phyloP scores from a whole-genome alignment of 306 rosid species.

The Herpetospermum pedunculosum region DNA sequence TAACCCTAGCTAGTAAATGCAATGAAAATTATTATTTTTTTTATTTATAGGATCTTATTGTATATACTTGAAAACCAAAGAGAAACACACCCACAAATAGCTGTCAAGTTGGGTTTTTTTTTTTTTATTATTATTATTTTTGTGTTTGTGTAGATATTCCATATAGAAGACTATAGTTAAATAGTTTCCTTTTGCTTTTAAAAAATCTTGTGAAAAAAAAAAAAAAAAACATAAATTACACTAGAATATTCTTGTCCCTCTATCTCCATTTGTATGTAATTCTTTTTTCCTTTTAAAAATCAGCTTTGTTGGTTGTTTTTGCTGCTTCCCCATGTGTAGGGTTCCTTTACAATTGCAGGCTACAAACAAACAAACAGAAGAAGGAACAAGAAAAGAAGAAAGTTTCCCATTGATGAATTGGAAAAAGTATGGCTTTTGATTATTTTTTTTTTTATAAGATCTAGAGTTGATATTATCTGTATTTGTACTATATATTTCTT shows the following conservation, averaged over 20 bases:
- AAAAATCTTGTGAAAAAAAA: neutral
- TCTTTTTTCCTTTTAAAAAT: neutral
- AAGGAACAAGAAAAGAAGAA: neutral
- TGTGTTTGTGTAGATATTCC: neutral
- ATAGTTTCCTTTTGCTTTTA: neutral
- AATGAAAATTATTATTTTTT: too few relatives aligned
- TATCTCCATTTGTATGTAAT: neutral
- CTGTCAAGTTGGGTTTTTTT: neutral
- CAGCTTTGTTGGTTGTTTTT: neutral
- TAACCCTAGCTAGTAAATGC: too few relatives aligned
- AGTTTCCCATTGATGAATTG: neutral
- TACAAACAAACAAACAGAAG: constrained; percentile 10
- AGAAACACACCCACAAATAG: constrained; percentile 3
- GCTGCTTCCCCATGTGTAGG: constrained; percentile 11
- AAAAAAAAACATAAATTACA: neutral
- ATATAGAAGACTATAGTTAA: neutral
- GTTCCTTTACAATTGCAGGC: constrained; percentile 9
- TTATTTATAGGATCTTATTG: neutral
- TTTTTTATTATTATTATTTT: neutral
- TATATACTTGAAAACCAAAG: constrained; percentile 1
- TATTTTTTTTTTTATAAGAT: neutral
- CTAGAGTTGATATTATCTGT: neutral
- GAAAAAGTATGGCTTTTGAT: neutral
- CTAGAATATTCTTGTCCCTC: neutral
- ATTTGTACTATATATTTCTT: neutral